These are phyloP conservation scores for Nannochloropsis salina DNA, from an alignment of 108 stramenopile species.

Conservation along the genomic window DNA sequence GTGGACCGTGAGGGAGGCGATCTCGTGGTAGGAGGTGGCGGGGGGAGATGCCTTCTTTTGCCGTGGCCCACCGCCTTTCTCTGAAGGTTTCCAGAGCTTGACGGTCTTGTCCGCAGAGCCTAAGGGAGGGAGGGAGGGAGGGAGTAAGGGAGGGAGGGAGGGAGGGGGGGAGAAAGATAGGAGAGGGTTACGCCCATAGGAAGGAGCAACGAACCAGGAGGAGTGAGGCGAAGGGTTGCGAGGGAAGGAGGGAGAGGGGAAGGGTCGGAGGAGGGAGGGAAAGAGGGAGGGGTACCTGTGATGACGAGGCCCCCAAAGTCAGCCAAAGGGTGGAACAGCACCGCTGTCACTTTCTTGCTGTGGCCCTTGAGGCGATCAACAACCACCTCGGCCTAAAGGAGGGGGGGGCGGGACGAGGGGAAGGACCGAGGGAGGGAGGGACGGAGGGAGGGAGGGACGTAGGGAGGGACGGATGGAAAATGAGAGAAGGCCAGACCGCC, in stretches of 20 bases:
- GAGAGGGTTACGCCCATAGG: not conserved
- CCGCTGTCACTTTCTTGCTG: conserved; percentile 23
- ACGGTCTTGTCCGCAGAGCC: not conserved
- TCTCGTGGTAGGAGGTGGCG: not conserved
- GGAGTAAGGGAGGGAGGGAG: not conserved
- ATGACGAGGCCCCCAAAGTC: not conserved
- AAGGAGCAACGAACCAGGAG: not conserved
- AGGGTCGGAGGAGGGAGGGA: not conserved
- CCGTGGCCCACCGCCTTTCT: not conserved
- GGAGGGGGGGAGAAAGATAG: not conserved
- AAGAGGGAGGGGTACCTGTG: not conserved
- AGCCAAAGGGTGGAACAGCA: not conserved
- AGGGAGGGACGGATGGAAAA: not conserved
- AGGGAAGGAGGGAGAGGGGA: not conserved
- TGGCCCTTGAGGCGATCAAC: conserved; percentile 7
- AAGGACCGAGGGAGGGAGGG: not conserved
- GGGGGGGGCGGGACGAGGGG: not conserved
- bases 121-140: not conserved
- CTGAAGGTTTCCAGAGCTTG: not conserved
- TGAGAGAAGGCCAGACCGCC: not conserved
- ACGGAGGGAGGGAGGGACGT: not conserved
- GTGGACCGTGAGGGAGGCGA: not conserved
- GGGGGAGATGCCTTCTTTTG: not conserved
- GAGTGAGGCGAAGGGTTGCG: not conserved
- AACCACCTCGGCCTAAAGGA: not conserved